Percentiles rank a stretch among this genome's conserved stretches.
phyloP scores from a whole-genome alignment of 2,329 filamentous ascomycete genomes.

The Colletotrichum cereale region DNA sequence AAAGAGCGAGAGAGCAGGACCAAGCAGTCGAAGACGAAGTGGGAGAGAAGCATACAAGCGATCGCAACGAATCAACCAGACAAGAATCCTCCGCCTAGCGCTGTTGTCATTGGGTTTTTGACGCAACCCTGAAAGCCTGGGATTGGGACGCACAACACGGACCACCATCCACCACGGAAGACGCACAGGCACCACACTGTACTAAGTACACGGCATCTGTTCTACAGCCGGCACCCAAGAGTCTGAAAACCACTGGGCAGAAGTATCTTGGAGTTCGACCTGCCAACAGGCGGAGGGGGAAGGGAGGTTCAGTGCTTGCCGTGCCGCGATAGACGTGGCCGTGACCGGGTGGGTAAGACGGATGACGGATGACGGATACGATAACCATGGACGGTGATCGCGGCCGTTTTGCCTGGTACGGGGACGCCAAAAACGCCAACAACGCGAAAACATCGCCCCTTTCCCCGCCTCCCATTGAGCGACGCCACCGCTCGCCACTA shows the following conservation, averaged over 20 bases:
- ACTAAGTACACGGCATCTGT: background rate
- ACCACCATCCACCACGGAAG: slow-evolving; percentile 25
- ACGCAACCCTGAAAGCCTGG: background rate
- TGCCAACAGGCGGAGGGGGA: background rate
- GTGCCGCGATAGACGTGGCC: background rate
- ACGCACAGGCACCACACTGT: background rate
- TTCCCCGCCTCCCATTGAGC: background rate
- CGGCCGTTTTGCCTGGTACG: background rate
- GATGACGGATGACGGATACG: too few species aligned
- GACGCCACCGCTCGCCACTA: background rate
- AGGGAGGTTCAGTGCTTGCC: background rate
- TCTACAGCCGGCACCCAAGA: background rate
- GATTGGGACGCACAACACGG: slow-evolving; percentile 10
- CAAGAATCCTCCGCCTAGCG: background rate
- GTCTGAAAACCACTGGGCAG: background rate
- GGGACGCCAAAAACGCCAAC: background rate
- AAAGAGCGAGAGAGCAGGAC: background rate
- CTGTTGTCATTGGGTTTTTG: background rate
- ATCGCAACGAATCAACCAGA: background rate
- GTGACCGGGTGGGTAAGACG: too few species aligned
- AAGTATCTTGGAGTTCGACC: background rate
- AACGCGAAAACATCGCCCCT: background rate
- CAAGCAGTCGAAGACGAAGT: background rate
- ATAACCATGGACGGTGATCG: background rate
- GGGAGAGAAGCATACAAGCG: background rate